phyloP scores from a whole-genome alignment of 2,329 filamentous ascomycete genomes.

The Colletotrichum gloeosporioides region DNA sequence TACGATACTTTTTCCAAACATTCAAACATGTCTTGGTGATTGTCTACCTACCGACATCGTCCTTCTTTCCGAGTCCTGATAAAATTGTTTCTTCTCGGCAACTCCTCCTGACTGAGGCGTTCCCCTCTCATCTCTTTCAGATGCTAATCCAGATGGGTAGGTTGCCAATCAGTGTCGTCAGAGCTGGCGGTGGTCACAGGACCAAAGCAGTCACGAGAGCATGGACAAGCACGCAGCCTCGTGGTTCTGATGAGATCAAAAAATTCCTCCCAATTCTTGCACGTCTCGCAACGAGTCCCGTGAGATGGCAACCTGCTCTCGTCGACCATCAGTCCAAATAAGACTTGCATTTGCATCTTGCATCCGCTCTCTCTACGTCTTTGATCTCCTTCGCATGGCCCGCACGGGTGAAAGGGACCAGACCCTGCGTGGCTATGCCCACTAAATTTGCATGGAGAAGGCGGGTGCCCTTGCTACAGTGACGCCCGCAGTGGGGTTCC shows the following conservation, averaged over 20 bases:
- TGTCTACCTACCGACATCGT: background rate
- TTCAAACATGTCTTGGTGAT: background rate
- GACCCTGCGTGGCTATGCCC: conserved; percentile 22
- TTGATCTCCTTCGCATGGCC: background rate
- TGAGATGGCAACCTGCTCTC: background rate
- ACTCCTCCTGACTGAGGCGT: background rate
- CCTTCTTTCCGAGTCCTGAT: background rate
- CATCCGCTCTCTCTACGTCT: background rate
- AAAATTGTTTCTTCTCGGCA: background rate
- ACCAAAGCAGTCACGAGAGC: background rate
- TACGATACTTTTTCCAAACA: background rate
- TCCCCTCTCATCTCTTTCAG: background rate
- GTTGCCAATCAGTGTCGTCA: background rate
- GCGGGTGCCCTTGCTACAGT: conserved; percentile 1
- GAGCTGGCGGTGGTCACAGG: background rate
- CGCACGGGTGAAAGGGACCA: conserved; percentile 21
- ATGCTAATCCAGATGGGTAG: background rate
- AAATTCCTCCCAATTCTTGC: background rate
- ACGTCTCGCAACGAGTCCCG: conserved; percentile 9
- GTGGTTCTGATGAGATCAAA: background rate
- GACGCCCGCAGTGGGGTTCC: conserved; percentile 1
- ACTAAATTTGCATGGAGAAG: background rate
- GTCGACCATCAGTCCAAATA: background rate
- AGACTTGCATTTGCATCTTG: conserved; percentile 5
- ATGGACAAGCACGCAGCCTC: background rate